Conservation (phyloP, 192 early-diverging fungal genomes). For the Coemansia sp. region DNA sequence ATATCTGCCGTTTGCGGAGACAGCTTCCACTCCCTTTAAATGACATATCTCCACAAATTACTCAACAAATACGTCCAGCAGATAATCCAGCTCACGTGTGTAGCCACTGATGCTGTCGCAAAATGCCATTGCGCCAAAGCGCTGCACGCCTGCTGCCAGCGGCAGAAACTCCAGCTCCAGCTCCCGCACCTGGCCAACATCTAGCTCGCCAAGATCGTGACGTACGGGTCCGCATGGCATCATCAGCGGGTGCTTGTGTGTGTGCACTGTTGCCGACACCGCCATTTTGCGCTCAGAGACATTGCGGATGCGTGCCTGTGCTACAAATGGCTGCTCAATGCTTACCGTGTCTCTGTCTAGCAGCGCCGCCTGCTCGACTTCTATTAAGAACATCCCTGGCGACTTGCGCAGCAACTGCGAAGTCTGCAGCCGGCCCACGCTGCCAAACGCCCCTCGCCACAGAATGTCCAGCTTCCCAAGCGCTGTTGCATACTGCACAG, state of each 20-base stretch:
- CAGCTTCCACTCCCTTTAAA: too few species aligned
- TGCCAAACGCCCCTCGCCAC: conserved; percentile 91
- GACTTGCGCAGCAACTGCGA: conserved; percentile 86
- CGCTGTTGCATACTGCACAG: conserved; percentile 65
- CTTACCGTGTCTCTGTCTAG: conserved; percentile 3
- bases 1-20: neutral
- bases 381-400: conserved; percentile 55
- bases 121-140: conserved; percentile 75
- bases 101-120: conserved; percentile 68
- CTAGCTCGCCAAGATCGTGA: conserved; percentile 60
- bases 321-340: conserved; percentile 39
- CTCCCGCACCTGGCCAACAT: conserved; percentile 58
- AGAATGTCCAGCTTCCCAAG: conserved; percentile 93
- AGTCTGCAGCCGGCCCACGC: conserved; percentile 87
- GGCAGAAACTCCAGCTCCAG: conserved; percentile 78
- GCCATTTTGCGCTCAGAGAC: conserved; percentile 39
- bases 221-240: conserved; percentile 39
- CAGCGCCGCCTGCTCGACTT: conserved; percentile 23
- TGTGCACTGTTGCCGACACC: conserved; percentile 20
- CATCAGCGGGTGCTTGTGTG: conserved; percentile 30
- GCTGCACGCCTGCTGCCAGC: conserved; percentile 78
- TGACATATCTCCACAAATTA: neutral
- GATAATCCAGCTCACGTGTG: conserved; percentile 72
- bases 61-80: conserved; percentile 70
- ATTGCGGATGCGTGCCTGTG: conserved; percentile 36